Base-by-base conservation (phyloP, 2,329 filamentous ascomycete species). In the Plectosphaerella plurivora region DNA sequence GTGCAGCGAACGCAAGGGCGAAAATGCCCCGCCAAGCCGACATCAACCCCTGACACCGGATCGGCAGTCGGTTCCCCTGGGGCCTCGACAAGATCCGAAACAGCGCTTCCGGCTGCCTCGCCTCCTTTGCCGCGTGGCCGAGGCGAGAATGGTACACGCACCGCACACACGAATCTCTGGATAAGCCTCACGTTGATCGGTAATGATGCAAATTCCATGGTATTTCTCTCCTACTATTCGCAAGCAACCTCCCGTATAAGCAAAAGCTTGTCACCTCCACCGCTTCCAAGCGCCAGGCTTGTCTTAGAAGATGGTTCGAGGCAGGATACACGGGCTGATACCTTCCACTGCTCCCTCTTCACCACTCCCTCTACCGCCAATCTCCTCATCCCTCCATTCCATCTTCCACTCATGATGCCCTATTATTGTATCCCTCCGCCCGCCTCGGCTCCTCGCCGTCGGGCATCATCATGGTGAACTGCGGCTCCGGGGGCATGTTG, bases 391-490 rank as follows among this genome's bases (percentile, higher is more conserved):
- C 11, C 41, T 18, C 41, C 5, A 44, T 6, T 44, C 41, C 16
- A 11, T n/a, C 41, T 18, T 20, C 22, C 22, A 22, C 16, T 44
- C 41, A 20, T 44, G 5, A 20, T 18, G 41, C 4, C 41, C n/a
- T 18, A 44, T 44, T 44, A 44, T 44, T 44, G 41, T 44, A 22
- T 18, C 41, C 41, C 41, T 73, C 72, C 3, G 74, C 71, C 22
- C 69, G 65, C 46, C 76, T 67, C 10, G 76, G 75, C 56, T 67
- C 68, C 63, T 79, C 72, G 15, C 69, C 71, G 51, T 80, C 76
- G 37, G 73, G 73, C 68, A 77, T 74, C 76, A 79, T 79, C 62
- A 78, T 68, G 25, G 68, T 69, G 48, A 76, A 70, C n/a, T 70
- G 69, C 49, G 72, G 74, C 65, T 79, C 75, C 0, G 69, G 68